Base-by-base conservation (phyloP, 106 monocot species). In the Dendrobium huoshanense region DNA sequence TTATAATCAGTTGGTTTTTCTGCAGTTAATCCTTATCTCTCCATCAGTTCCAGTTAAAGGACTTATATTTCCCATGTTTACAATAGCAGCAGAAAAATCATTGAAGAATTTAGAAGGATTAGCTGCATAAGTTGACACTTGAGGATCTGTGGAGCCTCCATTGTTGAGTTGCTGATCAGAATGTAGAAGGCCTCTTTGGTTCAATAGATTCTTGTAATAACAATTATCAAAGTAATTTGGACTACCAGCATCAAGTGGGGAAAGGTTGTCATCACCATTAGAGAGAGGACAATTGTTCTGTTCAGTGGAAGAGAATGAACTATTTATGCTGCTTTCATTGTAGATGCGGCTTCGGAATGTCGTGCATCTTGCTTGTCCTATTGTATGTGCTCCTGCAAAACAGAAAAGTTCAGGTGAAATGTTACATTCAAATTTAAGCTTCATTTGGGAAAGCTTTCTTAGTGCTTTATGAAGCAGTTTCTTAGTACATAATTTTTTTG, bases 11-110 rank as follows among this genome's bases (percentile, higher is more conserved):
- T 91, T 91, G 15, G 78, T 77, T 78, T 77, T 89, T 85, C 91
- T 85, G 48, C 91, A 91, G 65, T 91, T 88, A 44, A 76, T 81
- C 80, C 91, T 82, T 47, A 91, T 91, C 87, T 91, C 87, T 10
- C 91, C 91, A 81, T 54, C 48, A 17, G 65, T 79, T 24, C 89
- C 89, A 33, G 91, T 92, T 44, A 92, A 82, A 54, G 87, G 87
- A 27, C 80, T 79, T 25, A 92, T 84, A 41, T 78, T 85, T 4
- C 91, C 91, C 91, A 91, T 91, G 6, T 83, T 88, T 31, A 91
- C 82, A 80, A 91, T 91, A 4, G 88, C 88, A 7, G 76, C 55
- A 1, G 78, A 77, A 77, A 92, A 92, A 68, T 92, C 91, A 22
- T 41, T 84, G 77, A 77, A 88, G 54, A 91, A 91, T 75, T 72